A percentile compares a stretch with the other conserved stretches of the same genome.
phyloP scores from a whole-genome alignment of 208 protist genomes.

The Acanthamoeba sp. region DNA sequence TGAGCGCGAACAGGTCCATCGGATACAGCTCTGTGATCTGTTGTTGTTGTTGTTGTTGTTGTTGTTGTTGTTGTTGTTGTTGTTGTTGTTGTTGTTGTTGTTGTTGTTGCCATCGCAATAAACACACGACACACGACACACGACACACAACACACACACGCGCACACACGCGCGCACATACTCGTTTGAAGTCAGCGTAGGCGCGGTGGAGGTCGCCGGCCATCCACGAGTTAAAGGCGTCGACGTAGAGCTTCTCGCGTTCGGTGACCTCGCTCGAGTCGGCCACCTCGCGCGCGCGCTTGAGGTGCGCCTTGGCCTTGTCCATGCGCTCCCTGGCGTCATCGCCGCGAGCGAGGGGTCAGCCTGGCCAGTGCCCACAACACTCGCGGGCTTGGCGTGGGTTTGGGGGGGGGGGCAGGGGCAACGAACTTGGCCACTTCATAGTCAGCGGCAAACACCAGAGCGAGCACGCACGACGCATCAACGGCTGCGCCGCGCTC shows the following conservation, averaged over 20 bases:
- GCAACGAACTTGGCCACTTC: constrained; percentile 42
- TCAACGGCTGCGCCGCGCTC: neutral
- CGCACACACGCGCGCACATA: neutral
- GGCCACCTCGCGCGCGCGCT: neutral
- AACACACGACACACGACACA: neutral
- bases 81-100: no score
- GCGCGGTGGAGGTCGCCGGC: constrained; percentile 10
- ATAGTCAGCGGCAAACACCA: constrained; percentile 51
- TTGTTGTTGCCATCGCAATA: no score
- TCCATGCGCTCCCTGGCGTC: constrained; percentile 16
- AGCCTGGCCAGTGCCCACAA: no score
- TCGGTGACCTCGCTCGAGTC: constrained; percentile 36
- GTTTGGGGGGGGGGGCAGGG: neutral
- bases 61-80: no score
- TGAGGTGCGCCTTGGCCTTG: constrained; percentile 46
- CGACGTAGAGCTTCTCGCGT: constrained; percentile 62
- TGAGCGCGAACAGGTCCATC: constrained; percentile 30
- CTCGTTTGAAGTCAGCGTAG: constrained; percentile 31
- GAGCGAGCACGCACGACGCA: neutral
- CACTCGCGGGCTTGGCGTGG: no score
- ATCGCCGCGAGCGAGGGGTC: neutral
- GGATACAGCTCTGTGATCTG: constrained; percentile 61
- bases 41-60: no score
- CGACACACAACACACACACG: neutral
- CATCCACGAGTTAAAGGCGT: constrained; percentile 63